Evolutionary conservation across 768 basidiomycete species (phyloP).

Genomic region (Candolleomyces aberdarensis): DNA sequence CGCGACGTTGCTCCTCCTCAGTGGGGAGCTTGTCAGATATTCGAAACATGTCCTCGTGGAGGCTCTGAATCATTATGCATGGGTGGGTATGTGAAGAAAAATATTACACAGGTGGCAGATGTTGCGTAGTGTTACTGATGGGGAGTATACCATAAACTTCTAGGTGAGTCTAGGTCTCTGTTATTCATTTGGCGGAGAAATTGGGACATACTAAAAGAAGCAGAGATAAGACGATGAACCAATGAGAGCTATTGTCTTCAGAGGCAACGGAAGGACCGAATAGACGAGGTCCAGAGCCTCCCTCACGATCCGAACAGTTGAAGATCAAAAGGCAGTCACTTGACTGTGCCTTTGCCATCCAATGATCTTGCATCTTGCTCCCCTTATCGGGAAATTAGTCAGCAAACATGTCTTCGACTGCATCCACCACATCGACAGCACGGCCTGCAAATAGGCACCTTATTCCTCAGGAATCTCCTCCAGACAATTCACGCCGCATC

Average conservation of each 20-base stretch:
- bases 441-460: constrained; percentile 34
- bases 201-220: constrained; percentile 12
- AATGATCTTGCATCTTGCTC: not conserved
- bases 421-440: constrained; percentile 45
- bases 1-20: constrained; percentile 54
- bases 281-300: not conserved
- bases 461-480: constrained; percentile 28
- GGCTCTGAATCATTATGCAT: constrained; percentile 26
- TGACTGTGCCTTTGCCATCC: not conserved
- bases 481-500: constrained; percentile 56
- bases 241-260: constrained; percentile 3
- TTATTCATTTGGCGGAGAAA: constrained; percentile 6
- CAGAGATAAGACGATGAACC: constrained; percentile 5
- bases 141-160: constrained; percentile 5
- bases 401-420: constrained; percentile 43
- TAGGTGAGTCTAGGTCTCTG: constrained; percentile 26
- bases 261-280: not conserved
- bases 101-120: not conserved
- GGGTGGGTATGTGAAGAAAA: constrained; percentile 15
- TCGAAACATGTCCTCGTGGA: constrained; percentile 55
- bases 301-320: not conserved
- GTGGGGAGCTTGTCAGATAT: constrained; percentile 59
- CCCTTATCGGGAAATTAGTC: not conserved
- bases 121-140: not conserved
- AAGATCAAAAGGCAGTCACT: too few species aligned